Evolutionary conservation across 192 early-diverging fungal genomes (phyloP).

Genomic region (Coemansia umbellata): DNA sequence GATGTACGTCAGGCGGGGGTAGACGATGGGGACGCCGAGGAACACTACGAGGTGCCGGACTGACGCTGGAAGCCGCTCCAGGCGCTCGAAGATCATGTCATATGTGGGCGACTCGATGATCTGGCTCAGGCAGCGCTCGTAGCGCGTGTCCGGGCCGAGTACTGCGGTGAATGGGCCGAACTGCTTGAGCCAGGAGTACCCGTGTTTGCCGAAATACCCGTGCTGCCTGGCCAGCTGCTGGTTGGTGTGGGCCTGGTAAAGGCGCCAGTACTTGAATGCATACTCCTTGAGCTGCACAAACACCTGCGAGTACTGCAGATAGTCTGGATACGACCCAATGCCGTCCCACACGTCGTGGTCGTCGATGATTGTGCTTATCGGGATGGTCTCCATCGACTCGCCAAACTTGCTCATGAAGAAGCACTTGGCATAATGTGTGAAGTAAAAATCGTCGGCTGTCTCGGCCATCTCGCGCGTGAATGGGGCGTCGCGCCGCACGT

Average conservation of each 20-base stretch:
- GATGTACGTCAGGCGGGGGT: conserved; percentile 66
- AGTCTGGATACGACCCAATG: conserved; percentile 77
- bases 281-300: conserved; percentile 71
- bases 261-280: conserved; percentile 71
- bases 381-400: conserved; percentile 71
- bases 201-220: conserved; percentile 52
- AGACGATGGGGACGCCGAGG: conserved; percentile 71
- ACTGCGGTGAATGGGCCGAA: conserved; percentile 64
- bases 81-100: conserved; percentile 55
- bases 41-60: conserved; percentile 68
- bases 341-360: conserved; percentile 90
- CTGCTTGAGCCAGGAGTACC: conserved; percentile 62
- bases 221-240: conserved; percentile 54
- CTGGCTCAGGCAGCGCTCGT: conserved; percentile 62
- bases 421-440: conserved; percentile 61
- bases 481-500: conserved; percentile 45
- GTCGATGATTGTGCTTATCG: conserved; percentile 74
- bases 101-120: conserved; percentile 60
- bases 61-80: conserved; percentile 43
- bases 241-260: conserved; percentile 83
- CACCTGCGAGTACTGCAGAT: conserved; percentile 62
- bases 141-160: conserved; percentile 67
- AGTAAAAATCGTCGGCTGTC: conserved; percentile 63
- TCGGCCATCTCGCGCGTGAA: conserved; percentile 59
- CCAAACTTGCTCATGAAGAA: conserved; percentile 57